phyloP scores from a whole-genome alignment of 306 rosid genomes.

The Fagus crenata region DNA sequence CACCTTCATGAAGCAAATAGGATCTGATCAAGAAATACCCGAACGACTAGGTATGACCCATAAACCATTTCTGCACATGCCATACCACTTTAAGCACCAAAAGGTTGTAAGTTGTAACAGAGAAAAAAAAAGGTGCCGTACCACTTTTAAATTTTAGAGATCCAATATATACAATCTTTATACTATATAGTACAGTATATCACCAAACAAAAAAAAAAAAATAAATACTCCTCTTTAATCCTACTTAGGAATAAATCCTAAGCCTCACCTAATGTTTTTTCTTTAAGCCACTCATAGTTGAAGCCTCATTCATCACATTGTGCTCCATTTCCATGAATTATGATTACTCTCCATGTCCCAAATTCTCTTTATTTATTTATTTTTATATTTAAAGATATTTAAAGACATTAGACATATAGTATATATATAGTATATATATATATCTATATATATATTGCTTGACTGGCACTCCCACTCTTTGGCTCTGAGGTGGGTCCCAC shows the following conservation, averaged over 20 bases:
- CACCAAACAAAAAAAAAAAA: neutral
- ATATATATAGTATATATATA: too few relatives aligned
- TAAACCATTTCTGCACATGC: neutral
- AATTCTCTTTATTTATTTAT: conserved; percentile 26
- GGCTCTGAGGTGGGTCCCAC: conserved; percentile 53
- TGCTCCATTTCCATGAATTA: conserved; percentile 34
- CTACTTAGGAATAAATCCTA: too few relatives aligned
- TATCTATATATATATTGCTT: neutral
- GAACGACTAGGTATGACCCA: conserved; percentile 32
- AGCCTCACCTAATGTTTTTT: neutral
- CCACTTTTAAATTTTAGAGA: too few relatives aligned
- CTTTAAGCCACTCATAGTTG: conserved; percentile 10
- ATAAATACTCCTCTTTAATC: neutral
- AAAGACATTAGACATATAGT: neutral
- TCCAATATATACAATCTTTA: too few relatives aligned
- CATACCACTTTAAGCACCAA: neutral
- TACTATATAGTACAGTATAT: too few relatives aligned
- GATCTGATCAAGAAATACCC: conserved; percentile 27
- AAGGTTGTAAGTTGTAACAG: neutral
- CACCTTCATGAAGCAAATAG: conserved; percentile 30
- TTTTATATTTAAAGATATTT: conserved; percentile 40
- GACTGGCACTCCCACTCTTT: conserved; percentile 31
- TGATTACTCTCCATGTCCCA: conserved; percentile 27
- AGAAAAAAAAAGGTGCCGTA: neutral
- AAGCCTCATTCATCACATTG: conserved; percentile 14